Percentiles rank a stretch among this genome's conserved stretches.
phyloP scores from a whole-genome alignment of 108 stramenopile genomes.

The Skeletonema menzelii region DNA sequence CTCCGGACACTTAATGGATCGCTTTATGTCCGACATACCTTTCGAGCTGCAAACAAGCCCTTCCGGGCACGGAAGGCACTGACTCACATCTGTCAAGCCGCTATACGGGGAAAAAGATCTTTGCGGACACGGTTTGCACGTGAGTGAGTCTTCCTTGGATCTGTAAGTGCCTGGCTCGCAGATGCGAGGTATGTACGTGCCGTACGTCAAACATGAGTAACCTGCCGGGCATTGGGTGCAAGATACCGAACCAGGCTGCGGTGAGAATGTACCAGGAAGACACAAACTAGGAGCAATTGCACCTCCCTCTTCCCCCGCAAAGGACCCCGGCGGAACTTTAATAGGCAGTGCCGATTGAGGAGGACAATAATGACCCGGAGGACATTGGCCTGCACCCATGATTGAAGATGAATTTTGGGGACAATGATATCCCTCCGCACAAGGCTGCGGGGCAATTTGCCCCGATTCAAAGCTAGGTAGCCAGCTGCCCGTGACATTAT shows the following conservation, averaged over 20 bases:
- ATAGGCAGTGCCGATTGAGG: conserved; percentile 59
- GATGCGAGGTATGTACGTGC: conserved; percentile 83
- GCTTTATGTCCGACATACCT: conserved; percentile 57
- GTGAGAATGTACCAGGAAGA: conserved; percentile 88
- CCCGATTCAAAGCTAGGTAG: conserved; percentile 60
- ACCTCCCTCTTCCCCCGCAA: conserved; percentile 57
- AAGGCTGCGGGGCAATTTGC: conserved; percentile 63
- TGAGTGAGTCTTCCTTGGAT: conserved; percentile 69
- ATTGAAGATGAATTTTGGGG: conserved; percentile 61
- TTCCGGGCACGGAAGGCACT: conserved; percentile 81
- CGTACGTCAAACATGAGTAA: conserved; percentile 74
- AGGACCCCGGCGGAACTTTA: conserved; percentile 71
- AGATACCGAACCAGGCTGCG: conserved; percentile 51
- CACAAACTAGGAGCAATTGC: conserved; percentile 80
- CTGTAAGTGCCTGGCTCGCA: conserved; percentile 80
- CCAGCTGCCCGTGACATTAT: conserved; percentile 62
- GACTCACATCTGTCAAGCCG: conserved; percentile 78
- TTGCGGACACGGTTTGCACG: conserved; percentile 77
- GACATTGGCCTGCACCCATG: conserved; percentile 66
- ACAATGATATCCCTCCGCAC: conserved; percentile 80
- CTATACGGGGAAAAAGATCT: conserved; percentile 68
- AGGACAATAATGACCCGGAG: conserved; percentile 84
- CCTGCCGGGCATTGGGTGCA: conserved; percentile 83
- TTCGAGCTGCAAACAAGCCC: conserved; percentile 72
- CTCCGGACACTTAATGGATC: conserved; percentile 58